Percentiles rank a stretch among this genome's conserved stretches.
Conservation (phyloP, 192 early-diverging fungal species). For the Coemansia sp. region DNA sequence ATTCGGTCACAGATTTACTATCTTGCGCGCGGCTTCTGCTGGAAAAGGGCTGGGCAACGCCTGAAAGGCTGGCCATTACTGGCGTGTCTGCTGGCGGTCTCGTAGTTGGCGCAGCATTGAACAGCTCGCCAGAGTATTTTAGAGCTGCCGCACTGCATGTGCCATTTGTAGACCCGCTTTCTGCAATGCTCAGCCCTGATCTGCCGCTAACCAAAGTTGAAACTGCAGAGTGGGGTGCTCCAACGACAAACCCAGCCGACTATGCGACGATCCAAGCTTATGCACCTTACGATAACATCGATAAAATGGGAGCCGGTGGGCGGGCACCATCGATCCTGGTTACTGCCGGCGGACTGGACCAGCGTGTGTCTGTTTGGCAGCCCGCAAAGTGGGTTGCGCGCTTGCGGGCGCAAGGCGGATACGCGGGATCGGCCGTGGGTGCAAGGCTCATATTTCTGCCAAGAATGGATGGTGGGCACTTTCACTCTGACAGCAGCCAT, state of each 20-base stretch:
- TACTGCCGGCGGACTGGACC: slow-evolving; percentile 75
- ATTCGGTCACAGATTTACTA: slow-evolving; percentile 72
- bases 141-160: slow-evolving; percentile 73
- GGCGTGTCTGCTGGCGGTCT: slow-evolving; percentile 81
- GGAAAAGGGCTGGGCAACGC: slow-evolving; percentile 55
- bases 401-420: slow-evolving; percentile 52
- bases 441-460: slow-evolving; percentile 33
- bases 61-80: slow-evolving; percentile 59
- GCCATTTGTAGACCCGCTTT: slow-evolving; percentile 83
- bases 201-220: slow-evolving; percentile 73
- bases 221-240: slow-evolving; percentile 77
- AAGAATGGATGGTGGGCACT: slow-evolving; percentile 30
- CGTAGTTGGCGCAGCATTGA: slow-evolving; percentile 66
- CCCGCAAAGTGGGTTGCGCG: slow-evolving; percentile 87
- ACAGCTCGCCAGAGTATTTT: slow-evolving; percentile 67
- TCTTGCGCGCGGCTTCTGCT: slow-evolving; percentile 65
- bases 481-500: slow-evolving; percentile 10
- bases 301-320: background rate
- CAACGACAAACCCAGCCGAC: slow-evolving; percentile 41
- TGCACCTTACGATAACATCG: slow-evolving; percentile 70
- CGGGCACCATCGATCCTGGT: slow-evolving; percentile 64
- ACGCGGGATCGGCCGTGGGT: background rate
- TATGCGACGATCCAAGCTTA: slow-evolving; percentile 62
- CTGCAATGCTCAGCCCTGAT: slow-evolving; percentile 76
- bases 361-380: slow-evolving; percentile 79